Evolutionary conservation across 805 yeast species (phyloP).

Genomic region (Wickerhamiella azymoides): DNA sequence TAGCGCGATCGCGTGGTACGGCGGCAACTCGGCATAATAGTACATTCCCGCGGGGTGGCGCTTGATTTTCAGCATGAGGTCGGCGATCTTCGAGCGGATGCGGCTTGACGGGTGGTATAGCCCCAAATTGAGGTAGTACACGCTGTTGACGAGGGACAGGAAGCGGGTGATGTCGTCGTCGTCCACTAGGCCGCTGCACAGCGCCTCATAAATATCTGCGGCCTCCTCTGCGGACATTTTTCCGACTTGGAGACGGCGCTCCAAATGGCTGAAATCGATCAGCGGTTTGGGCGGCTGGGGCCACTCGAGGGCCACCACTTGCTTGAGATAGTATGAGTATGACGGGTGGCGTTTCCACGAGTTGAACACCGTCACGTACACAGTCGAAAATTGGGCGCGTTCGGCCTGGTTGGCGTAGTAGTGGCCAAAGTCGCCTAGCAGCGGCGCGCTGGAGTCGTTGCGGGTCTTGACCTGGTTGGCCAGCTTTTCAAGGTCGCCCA

Average conservation of each 20-base stretch:
- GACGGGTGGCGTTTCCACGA: conserved; percentile 22
- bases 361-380: conserved; percentile 20
- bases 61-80: conserved; percentile 19
- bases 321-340: conserved; percentile 17
- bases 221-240: conserved; percentile 18
- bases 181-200: conserved; percentile 18
- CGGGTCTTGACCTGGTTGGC: conserved; percentile 4
- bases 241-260: conserved; percentile 3
- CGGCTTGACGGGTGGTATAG: conserved; percentile 21
- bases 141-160: conserved; percentile 17
- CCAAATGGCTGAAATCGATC: conserved; percentile 16
- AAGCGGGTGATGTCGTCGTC: conserved; percentile 22
- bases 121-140: conserved; percentile 22
- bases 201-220: conserved; percentile 17
- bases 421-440: conserved; percentile 23
- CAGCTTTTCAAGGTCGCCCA: conserved; percentile 5
- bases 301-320: conserved; percentile 4
- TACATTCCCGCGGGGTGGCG: conserved; percentile 21
- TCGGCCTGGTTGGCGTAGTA: conserved; percentile 21
- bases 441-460: background rate
- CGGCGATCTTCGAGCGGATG: conserved; percentile 17
- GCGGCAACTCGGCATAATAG: conserved; percentile 15
- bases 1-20: conserved; percentile 11
- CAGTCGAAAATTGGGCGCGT: conserved; percentile 15
- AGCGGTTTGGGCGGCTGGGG: conserved; percentile 15